Evolutionary conservation across 371 early-diverging fungal genomes (phyloP), one percentile per base, ranked within the genome.

Genomic region (Haplosporangium sp.): DNA sequence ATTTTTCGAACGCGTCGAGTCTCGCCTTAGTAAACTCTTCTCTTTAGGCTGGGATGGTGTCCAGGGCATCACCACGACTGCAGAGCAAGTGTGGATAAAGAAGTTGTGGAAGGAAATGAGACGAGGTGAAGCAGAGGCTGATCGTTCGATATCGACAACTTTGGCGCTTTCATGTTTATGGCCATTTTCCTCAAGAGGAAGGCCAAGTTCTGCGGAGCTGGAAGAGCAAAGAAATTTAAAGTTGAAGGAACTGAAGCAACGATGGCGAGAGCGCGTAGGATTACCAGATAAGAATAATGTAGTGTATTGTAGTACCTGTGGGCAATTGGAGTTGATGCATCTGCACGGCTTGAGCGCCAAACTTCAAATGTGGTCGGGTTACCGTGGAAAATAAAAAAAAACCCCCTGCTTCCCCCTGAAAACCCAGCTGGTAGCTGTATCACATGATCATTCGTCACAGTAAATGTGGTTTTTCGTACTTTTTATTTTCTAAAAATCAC

Each of bases 261-360:
- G 58, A 20, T 81, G 75, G 82, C 65, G 75, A 44, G 72, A 69
- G 2, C 68, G 63, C 11, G 62, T 75, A 17, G 74, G 74, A 34
- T 11, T 78, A 27, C 79, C 79, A 0, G 72, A 40, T 7, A 71
- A 74, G 3, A 67, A 71, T n/a, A 74, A 71, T 0, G 71, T 35
- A 20, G 58, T 63, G 37, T 61, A 58, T 38, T 81, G 82, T 59
- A 61, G 42, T 45, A 20, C 6, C 0, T 81, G 82, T 50, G 82
- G 75, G 5, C 82, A 81, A 44, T 13, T 72, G 44, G 75, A 81
- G 48, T 72, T 81, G n/a, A 81, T 81, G 82, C 82, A 81, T 27
- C 27, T 81, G 35, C 82, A 81, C 71, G 82, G 75, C 8, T 0
- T 81, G 35, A 56, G 45, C 39, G 82, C 60, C 1, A 39, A 62